Evolutionary conservation across 495 filamentous ascomycete species (phyloP), one percentile per base, ranked within the genome.

Genomic region (Jackrogersella multiformis): DNA sequence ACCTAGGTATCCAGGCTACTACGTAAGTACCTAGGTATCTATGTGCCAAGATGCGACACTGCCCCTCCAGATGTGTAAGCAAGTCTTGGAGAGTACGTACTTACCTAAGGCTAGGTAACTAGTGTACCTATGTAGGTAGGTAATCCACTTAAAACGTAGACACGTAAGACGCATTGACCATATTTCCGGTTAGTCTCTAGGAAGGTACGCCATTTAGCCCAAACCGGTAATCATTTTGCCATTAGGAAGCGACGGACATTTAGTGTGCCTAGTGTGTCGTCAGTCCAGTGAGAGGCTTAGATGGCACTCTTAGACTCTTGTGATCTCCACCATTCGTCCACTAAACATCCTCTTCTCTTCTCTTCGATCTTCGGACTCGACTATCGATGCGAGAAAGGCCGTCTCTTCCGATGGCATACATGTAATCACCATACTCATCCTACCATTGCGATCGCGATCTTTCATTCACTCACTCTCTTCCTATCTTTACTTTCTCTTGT

Each of bases 321-420:
- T 32, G 13, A 8, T 24, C 16, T 53, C 45, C 42, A 30, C 15
- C 20, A 56, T 48, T 30, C 46, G 46, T 56, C 44, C 51, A 56
- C 38, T 28, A 56, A 44, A 46, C 21, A 20, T 30, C 3, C 26
- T 30, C 26, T 3, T 4, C 26, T 30, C 26, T 30, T 30, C 26
- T 30, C 26, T 30, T n/a, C n/a, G n/a, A 23, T 44, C 42, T 55
- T 57, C 52, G 12, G 38, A 63, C 58, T 36, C 20, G 36, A 39
- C 32, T 38, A 60, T 26, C 41, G 3, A 6, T 32, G 26, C 46
- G 5, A 39, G 46, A 36, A 65, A 56, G 30, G 34, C 67, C 67
- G 56, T 66, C 51, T 66, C 46, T 53, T 66, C 63, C 63, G 67
- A 70, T 70, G 62, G 61, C 61, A 15, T 48, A 16, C 34, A 8